Conservation (phyloP, 2,329 filamentous ascomycete species). For the Neocatenulostroma microsporum region DNA sequence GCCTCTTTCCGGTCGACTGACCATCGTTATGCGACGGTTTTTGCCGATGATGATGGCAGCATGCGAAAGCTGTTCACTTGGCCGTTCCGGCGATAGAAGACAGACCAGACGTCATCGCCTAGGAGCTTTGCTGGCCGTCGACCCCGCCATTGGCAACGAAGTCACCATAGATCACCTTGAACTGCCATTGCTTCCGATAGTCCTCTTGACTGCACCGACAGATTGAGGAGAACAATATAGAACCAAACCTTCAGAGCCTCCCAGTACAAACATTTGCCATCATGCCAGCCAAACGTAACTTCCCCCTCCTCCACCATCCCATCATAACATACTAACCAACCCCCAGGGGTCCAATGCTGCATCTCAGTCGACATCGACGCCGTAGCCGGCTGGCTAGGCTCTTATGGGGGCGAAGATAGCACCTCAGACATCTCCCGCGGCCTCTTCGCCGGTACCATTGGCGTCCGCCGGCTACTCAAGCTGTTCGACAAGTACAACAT, state of each 20-base stretch:
- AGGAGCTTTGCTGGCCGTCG: constrained; percentile 3
- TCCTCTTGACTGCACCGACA: too few relatives aligned
- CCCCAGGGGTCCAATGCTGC: constrained; percentile 26
- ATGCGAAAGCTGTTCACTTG: constrained; percentile 1
- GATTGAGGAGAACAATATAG: too few relatives aligned
- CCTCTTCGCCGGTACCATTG: constrained; percentile 61
- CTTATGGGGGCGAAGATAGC: constrained; percentile 65
- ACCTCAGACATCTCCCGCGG: constrained; percentile 61
- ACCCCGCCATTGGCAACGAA: constrained; percentile 5
- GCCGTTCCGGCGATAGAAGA: constrained; percentile 2
- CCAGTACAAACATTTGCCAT: too few relatives aligned
- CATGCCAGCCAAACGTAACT: too few relatives aligned
- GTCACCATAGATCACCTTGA: too few relatives aligned
- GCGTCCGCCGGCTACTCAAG: constrained; percentile 58
- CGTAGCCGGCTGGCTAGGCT: constrained; percentile 69
- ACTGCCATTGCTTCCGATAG: too few relatives aligned
- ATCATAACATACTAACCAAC: too few relatives aligned
- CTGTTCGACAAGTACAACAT: constrained; percentile 66
- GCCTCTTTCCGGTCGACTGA: too few relatives aligned
- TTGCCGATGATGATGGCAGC: too few relatives aligned
- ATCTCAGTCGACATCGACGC: constrained; percentile 61
- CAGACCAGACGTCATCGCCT: constrained; percentile 3
- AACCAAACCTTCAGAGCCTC: too few relatives aligned
- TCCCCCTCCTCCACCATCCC: too few relatives aligned
- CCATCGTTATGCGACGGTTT: too few relatives aligned